Evolutionary conservation across 2,329 filamentous ascomycete species (phyloP), one percentile per base, ranked within the genome.

Genomic region (Aulographum hederae): DNA sequence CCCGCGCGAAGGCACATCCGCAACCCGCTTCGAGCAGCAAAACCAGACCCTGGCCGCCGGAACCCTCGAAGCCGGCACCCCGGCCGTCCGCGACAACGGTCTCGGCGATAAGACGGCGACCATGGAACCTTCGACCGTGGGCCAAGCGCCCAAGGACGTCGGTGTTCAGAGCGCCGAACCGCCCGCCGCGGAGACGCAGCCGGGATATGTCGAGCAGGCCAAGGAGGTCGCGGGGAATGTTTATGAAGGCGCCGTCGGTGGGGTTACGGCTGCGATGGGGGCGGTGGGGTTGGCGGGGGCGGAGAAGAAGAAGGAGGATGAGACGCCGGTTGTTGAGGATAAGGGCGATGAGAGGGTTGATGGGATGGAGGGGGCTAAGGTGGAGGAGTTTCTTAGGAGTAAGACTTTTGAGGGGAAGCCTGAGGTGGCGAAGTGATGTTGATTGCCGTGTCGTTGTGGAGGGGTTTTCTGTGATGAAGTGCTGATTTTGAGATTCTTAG

Each of bases 131-230:
- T 43, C 44, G 32, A 64, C 59, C 8, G 50, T 63, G 17, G 58
- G 59, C 3, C 60, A 64, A 40, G 59, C 58, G 30, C 54, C 57
- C 6, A 64, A 64, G 41, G 57, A 61, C 30, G 52, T 55, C 20
- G 47, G 54, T 1, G 41, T 15, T 19, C n/a, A n/a, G n/a, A n/a
- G n/a, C n/a, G n/a, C n/a, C n/a, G n/a, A n/a, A n/a, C n/a, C 8
- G 4, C 18, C 35, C 6, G 44, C 45, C 6, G 44, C 50, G 31
- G 46, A 55, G 23, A 41, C 42, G 2, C 36, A 45, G 5, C 46
- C 50, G 15, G 44, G 50, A 2, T 50, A 54, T 29, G 35, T 61
- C 13, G 56, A 55, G 17, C 56, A 60, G 39, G 60, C 58, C 14
- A 57, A 61, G 42, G 46, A 45, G 2, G 57, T 52, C 21, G 37